These are phyloP conservation scores for Lecanicillium sp. DNA, from an alignment of 2,329 filamentous ascomycete species.

Conservation along the genomic window DNA sequence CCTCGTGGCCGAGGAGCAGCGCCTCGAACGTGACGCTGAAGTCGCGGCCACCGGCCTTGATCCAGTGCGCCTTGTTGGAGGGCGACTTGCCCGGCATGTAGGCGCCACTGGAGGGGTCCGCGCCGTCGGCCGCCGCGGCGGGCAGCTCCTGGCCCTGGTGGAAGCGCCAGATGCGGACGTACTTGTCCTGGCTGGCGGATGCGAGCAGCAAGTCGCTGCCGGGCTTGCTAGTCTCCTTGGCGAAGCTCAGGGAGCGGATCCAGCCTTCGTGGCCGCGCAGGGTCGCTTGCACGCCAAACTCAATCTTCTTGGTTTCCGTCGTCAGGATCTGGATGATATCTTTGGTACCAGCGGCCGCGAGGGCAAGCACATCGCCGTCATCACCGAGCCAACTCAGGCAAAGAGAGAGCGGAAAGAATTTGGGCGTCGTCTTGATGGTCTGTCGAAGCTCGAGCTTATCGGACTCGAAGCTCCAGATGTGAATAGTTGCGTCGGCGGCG, in stretches of 20 bases:
- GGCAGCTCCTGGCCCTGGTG: conserved; percentile 63
- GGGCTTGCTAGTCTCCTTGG: conserved; percentile 48
- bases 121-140: conserved; percentile 43
- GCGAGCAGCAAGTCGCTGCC: conserved; percentile 72
- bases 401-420: conserved; percentile 75
- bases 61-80: conserved; percentile 81
- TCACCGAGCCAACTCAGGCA: conserved; percentile 58
- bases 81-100: conserved; percentile 64
- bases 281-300: conserved; percentile 68
- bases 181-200: conserved; percentile 96
- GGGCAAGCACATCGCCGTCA: conserved; percentile 48
- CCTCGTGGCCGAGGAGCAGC: conserved; percentile 87
- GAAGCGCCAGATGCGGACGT: conserved; percentile 87
- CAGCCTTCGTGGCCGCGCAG: conserved; percentile 90
- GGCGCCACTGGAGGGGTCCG: conserved; percentile 52
- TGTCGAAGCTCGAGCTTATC: conserved; percentile 53
- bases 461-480: conserved; percentile 60
- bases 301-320: conserved; percentile 37
- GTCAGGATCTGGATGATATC: conserved; percentile 77
- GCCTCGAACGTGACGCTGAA: conserved; percentile 91
- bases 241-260: conserved; percentile 81
- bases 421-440: conserved; percentile 66
- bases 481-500: conserved; percentile 68
- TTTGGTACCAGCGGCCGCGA: conserved; percentile 83
- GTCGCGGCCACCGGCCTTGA: conserved; percentile 55